Evolutionary conservation across 2,329 filamentous ascomycete genomes (phyloP).

Genomic region (Hypoxylon sp.): DNA sequence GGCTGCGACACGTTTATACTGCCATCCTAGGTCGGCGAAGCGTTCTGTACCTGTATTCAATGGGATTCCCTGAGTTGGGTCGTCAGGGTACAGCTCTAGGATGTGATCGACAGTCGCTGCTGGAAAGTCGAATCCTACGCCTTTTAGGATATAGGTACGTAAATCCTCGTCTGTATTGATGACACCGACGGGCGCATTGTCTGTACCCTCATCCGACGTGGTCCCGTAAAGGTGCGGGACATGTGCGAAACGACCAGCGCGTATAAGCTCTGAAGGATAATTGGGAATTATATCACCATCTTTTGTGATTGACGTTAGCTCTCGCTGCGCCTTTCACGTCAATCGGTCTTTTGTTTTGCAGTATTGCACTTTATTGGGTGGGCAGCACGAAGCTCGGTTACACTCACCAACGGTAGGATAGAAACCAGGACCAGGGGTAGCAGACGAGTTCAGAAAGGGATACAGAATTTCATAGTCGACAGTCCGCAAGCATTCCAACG

Average conservation of each 20-base stretch:
- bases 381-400: neutral
- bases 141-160: constrained; percentile 31
- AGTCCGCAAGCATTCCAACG: constrained; percentile 59
- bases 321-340: neutral
- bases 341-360: no score
- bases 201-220: constrained; percentile 70
- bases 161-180: constrained; percentile 42
- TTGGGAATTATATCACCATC: constrained; percentile 66
- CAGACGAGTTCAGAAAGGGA: constrained; percentile 51
- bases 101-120: constrained; percentile 47
- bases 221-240: constrained; percentile 70
- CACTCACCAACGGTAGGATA: constrained; percentile 45
- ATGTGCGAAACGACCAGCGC: constrained; percentile 66
- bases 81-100: constrained; percentile 59
- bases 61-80: constrained; percentile 59
- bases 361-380: no score
- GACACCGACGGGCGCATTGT: constrained; percentile 41
- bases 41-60: constrained; percentile 49
- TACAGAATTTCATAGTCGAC: constrained; percentile 58
- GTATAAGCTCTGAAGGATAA: constrained; percentile 62
- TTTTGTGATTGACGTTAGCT: constrained; percentile 41
- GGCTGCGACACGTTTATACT: constrained; percentile 64
- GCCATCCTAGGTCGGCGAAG: constrained; percentile 50
- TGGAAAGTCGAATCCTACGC: constrained; percentile 39
- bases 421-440: constrained; percentile 39